A percentile compares a stretch with the other conserved stretches of the same genome.
Evolutionary conservation across 441 rosid species (phyloP).

Genomic region (Codiaeum variegatum): DNA sequence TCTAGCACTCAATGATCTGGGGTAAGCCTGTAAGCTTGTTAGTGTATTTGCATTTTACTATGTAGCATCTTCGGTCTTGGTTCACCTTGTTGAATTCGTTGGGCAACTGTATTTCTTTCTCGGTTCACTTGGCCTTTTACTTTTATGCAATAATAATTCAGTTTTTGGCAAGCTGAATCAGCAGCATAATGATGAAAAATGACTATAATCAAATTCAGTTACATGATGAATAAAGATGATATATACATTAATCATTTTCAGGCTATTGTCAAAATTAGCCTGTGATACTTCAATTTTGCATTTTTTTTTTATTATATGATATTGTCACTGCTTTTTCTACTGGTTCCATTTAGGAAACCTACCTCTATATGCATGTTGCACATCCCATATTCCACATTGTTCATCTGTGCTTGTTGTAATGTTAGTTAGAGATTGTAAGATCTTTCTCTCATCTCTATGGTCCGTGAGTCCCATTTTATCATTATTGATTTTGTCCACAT

Average conservation of each 20-base stretch:
- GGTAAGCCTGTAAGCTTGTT: slow-evolving; percentile 39
- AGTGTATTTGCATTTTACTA: not conserved
- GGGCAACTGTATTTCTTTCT: not conserved
- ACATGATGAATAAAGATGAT: not conserved
- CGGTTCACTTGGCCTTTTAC: not conserved
- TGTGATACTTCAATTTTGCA: not conserved
- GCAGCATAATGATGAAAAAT: not conserved
- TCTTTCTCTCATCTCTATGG: not conserved
- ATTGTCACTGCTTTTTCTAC: not conserved
- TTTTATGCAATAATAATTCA: not conserved
- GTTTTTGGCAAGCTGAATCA: not conserved
- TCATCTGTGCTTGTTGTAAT: not conserved
- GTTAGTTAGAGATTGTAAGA: not conserved
- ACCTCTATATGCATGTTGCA: not conserved
- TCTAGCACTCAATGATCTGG: slow-evolving; percentile 63
- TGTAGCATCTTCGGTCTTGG: not conserved
- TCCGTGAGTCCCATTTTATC: not conserved
- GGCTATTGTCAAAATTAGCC: not conserved
- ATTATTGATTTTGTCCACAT: not conserved
- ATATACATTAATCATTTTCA: not conserved
- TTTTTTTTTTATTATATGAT: slow-evolving; percentile 4
- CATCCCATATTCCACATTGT: not conserved
- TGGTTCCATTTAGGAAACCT: not conserved
- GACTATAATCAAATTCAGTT: not conserved
- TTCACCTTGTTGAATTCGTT: not conserved